Base-by-base conservation (phyloP, 225 moss, liverwort and hornwort species). In the Lunularia cruciata region DNA sequence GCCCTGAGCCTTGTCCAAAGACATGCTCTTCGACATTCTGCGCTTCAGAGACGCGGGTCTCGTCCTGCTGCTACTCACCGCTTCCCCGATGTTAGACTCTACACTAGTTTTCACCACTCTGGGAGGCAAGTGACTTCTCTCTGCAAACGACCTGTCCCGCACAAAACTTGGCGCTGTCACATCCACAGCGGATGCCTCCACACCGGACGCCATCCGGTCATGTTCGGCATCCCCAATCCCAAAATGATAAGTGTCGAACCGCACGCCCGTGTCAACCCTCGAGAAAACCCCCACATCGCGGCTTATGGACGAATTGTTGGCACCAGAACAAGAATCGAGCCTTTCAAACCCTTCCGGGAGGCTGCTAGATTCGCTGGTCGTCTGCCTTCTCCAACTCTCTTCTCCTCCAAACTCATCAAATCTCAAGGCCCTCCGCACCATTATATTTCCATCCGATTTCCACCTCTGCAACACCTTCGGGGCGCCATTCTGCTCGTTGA, bases 151-250 rank as follows among this genome's bases (percentile, higher is more conserved):
- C 19, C 52, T 68, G 36, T 77, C 60, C 11, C 42, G 62, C 33
- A 77, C 72, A 72, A 77, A 72, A 72, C 67, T 77, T 28, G 77
- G 76, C 3, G 76, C 76, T 8, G 65, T 76, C 18, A 76, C 77
- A 45, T 77, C 72, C 60, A 76, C 76, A 1, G 67, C 77, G 51
- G 68, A 72, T 16, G 57, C 55, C 47, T 56, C 71, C 5, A 47
- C 40, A 36, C 28, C 27, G 7, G 47, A 35, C 6, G 26, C 37
- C 8, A 10, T 57, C 23, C 42, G 19, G 14, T 40, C 58, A 5
- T 42, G 43, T 14, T 60, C 48, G 19, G 26, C 37, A 6, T 60
- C 38, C 23, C 40, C 49, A 0, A 53, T 47, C 59, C 9, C 46
- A 12, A 58, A 62, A 3, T 66, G 65, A n/a, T n/a, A n/a, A 30